Conservation (phyloP, 441 rosid species). For the Pelargonium australe region DNA sequence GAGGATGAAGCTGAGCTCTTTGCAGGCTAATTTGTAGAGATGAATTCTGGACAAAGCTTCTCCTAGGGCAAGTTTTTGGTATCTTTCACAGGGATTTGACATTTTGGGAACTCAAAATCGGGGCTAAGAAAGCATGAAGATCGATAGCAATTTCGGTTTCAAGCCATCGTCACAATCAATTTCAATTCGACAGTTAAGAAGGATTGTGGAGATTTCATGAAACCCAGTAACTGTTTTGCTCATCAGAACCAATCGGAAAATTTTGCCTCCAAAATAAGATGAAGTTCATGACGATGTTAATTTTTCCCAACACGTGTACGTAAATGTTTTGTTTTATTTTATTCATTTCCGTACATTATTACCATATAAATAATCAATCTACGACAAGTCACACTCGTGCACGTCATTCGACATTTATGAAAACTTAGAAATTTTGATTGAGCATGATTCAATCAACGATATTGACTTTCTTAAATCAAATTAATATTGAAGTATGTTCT, state of each 20-base stretch:
- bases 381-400: too few species aligned
- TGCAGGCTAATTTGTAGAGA: constrained; percentile 57
- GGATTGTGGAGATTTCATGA: not conserved
- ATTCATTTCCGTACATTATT: too few species aligned
- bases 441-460: too few species aligned
- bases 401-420: too few species aligned
- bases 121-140: not conserved
- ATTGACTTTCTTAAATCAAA: too few species aligned
- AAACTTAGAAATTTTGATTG: too few species aligned
- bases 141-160: not conserved
- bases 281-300: too few species aligned
- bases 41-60: constrained; percentile 44
- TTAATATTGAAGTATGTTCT: too few species aligned
- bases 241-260: not conserved
- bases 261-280: too few species aligned
- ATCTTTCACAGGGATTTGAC: constrained; percentile 44
- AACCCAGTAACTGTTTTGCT: not conserved
- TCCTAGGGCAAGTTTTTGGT: constrained; percentile 38
- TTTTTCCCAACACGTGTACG: too few species aligned
- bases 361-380: too few species aligned
- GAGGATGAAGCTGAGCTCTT: constrained; percentile 59
- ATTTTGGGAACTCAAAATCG: constrained; percentile 16
- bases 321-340: too few species aligned
- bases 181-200: not conserved
- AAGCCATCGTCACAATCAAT: not conserved